Evolutionary conservation across 306 rosid genomes (phyloP).

Genomic region (Acacia melanoxylon): DNA sequence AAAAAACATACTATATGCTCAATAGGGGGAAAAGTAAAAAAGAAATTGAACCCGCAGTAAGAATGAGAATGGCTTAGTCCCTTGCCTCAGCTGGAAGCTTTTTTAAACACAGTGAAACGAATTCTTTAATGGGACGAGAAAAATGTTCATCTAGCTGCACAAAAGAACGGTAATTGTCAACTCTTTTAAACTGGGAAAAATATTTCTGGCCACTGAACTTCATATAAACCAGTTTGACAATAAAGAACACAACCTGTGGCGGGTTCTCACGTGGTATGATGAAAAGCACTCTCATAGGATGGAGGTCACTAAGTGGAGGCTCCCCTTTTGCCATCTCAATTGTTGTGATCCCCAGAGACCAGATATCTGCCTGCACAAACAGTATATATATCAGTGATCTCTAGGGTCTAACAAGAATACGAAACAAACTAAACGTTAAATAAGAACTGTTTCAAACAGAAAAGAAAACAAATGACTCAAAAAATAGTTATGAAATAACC

Average conservation of each 20-base stretch:
- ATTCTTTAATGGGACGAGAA: conserved; percentile 16
- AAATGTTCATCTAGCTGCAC: conserved; percentile 19
- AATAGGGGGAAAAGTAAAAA: neutral
- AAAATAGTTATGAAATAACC: neutral
- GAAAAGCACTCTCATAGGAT: conserved; percentile 20
- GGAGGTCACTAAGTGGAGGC: conserved; percentile 9
- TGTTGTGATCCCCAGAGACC: conserved; percentile 20
- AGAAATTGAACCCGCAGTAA: neutral
- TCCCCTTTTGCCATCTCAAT: conserved; percentile 25
- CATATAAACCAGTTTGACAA: neutral
- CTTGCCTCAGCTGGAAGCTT: conserved; percentile 27
- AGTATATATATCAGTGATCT: neutral
- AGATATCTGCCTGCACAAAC: conserved; percentile 19
- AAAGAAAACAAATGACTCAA: neutral
- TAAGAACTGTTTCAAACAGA: neutral
- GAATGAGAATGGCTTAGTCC: neutral
- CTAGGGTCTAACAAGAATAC: neutral
- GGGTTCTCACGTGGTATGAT: conserved; percentile 16
- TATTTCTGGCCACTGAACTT: conserved; percentile 13
- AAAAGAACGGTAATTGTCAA: neutral
- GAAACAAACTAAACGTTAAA: neutral
- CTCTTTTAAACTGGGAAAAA: conserved; percentile 7
- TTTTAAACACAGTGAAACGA: neutral
- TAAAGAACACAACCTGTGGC: conserved; percentile 15
- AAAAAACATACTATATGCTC: neutral